Evolutionary conservation across 106 monocot species (phyloP).

Genomic region (Xerophyta viscosa): DNA sequence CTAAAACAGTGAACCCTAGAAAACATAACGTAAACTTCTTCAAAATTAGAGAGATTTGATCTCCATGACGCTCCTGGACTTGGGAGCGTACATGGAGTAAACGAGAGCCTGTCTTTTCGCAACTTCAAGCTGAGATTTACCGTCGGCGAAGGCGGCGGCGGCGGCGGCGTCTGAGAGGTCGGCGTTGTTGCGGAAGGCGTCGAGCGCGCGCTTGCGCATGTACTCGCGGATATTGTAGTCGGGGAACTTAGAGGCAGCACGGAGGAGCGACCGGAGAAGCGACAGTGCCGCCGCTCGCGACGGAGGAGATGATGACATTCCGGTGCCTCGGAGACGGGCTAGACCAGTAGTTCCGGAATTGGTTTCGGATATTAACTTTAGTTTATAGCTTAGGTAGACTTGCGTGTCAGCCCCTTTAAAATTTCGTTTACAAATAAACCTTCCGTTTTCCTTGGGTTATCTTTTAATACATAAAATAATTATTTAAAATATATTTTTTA

Average conservation of each 20-base stretch:
- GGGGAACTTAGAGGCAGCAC: conserved; percentile 54
- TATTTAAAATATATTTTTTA: too few species aligned
- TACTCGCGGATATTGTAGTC: conserved; percentile 95
- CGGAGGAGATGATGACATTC: conserved; percentile 13
- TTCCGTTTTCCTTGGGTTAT: too few species aligned
- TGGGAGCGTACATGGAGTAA: conserved; percentile 74
- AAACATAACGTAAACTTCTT: too few species aligned
- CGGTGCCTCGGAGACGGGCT: too few species aligned
- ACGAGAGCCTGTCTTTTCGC: conserved; percentile 62
- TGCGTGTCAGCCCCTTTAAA: too few species aligned
- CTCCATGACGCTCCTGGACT: conserved; percentile 90
- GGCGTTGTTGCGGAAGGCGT: conserved; percentile 56
- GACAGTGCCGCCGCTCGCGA: conserved; percentile 41
- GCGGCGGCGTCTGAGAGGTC: conserved; percentile 44
- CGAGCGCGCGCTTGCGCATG: conserved; percentile 38
- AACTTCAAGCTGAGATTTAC: conserved; percentile 65
- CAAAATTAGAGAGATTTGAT: conserved; percentile 19
- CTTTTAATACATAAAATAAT: too few species aligned
- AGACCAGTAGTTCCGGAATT: too few species aligned
- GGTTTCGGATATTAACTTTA: too few species aligned
- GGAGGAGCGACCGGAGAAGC: conserved; percentile 67
- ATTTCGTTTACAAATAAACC: too few species aligned
- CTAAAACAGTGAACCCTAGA: too few species aligned
- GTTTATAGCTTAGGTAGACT: too few species aligned
- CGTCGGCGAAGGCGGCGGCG: conserved; percentile 42